Evolutionary conservation across 1,284 basidiomycete genomes (phyloP), one percentile per base, ranked within the genome.

Genomic region (Leccinum pseudoinsigne): DNA sequence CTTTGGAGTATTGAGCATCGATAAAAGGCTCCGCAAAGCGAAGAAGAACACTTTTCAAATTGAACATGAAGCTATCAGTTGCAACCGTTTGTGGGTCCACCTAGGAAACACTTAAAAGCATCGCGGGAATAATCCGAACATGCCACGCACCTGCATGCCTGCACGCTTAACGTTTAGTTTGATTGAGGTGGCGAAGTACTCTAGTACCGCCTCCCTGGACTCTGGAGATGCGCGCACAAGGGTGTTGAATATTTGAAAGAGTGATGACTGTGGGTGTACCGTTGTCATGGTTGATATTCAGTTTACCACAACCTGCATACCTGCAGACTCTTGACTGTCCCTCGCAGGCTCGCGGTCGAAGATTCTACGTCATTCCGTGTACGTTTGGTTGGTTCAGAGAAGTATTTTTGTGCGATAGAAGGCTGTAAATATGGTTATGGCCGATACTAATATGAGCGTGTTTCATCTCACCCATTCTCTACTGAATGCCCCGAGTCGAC

Each of bases 21-120:
- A 98, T 95, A 74, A 99, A 98, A 0, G 97, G 97, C 68, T 95
- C 94, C n/a, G 95, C 92, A 69, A 99, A 93, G 21, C 89, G 86
- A 51, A 96, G 81, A 26, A 98, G 77, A 18, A 97, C 80, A 45
- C 86, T 85, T 71, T 96, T 93, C 47, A 97, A 71, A 70, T 98
- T 99, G 65, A 94, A 85, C 90, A 98, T 93, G 77, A 94, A 98
- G 58, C 92, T 90, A 72, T 99, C 97, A 1, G 89, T 90, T 0
- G 95, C 88, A 5, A 99, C 96, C 0, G 92, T 93, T 11, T 85
- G 82, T 2, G 88, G 85, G 64, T 97, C 91, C 40, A 98, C 92
- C 86, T 93, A 61, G 57, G 55, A 40, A 14, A 3, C 5, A 16
- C 14, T 34, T 26, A 66, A 58, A 18, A 54, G 59, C 40, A 45